Conservation (phyloP, 768 basidiomycete species). For the Amanita rubescens region DNA sequence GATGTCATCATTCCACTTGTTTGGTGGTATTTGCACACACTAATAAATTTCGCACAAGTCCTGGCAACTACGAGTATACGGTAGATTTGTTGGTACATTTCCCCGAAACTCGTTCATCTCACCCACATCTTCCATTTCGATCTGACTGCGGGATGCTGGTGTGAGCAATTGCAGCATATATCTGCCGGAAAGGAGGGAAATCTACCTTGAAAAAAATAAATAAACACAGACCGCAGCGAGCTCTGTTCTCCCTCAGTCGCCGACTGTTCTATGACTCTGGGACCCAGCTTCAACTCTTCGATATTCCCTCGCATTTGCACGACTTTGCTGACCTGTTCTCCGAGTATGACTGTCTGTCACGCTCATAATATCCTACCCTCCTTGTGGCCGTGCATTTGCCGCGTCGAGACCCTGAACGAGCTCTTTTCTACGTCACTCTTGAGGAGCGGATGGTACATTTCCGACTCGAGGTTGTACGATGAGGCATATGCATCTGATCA, state of each 20-base stretch:
- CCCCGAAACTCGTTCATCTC: too few relatives aligned
- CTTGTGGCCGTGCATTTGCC: conserved; percentile 92
- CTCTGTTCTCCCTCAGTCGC: conserved; percentile 77
- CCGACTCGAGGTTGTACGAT: conserved; percentile 95
- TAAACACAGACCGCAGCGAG: conserved; percentile 60
- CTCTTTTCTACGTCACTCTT: conserved; percentile 96
- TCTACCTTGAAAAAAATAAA: background rate
- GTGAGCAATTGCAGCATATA: conserved; percentile 89
- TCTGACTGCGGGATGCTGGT: conserved; percentile 50
- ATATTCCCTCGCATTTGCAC: conserved; percentile 80
- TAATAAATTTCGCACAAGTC: too few relatives aligned
- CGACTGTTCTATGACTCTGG: conserved; percentile 72
- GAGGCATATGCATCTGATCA: conserved; percentile 97
- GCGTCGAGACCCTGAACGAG: conserved; percentile 94
- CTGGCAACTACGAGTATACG: too few relatives aligned
- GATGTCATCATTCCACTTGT: too few relatives aligned
- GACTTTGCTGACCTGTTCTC: conserved; percentile 81
- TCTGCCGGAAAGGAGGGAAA: conserved; percentile 30
- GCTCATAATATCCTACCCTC: conserved; percentile 98
- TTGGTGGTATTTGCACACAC: too few relatives aligned
- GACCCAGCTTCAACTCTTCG: conserved; percentile 73
- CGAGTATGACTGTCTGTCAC: conserved; percentile 81
- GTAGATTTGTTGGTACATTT: too few relatives aligned
- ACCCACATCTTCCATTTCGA: too few relatives aligned
- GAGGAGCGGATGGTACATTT: conserved; percentile 95